phyloP scores from a whole-genome alignment of 1,284 basidiomycete species.

The Cutaneotrichosporon sp. region DNA sequence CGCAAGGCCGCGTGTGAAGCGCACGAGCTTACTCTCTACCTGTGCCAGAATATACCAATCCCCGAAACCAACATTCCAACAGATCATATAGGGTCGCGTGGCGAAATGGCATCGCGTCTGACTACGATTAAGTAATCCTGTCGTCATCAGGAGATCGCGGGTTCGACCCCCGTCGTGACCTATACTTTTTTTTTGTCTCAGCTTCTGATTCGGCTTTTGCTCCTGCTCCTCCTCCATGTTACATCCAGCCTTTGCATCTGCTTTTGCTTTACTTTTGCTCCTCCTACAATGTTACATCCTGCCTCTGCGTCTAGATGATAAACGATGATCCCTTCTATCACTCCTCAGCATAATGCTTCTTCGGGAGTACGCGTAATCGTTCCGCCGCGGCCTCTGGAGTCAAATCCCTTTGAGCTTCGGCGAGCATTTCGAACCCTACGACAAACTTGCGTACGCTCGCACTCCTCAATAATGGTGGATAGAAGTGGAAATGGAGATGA shows the following conservation, averaged over 20 bases:
- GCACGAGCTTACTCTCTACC: too few relatives aligned
- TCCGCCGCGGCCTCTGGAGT: conserved; percentile 85
- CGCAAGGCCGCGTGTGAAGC: too few relatives aligned
- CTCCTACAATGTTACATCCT: too few relatives aligned
- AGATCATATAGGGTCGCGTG: not conserved
- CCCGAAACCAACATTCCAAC: too few relatives aligned
- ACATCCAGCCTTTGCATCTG: too few relatives aligned
- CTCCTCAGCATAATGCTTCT: conserved; percentile 59
- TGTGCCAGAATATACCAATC: too few relatives aligned
- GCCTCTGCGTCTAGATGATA: too few relatives aligned
- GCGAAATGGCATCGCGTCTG: too few relatives aligned
- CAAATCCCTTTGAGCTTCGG: conserved; percentile 84
- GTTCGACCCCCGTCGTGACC: not conserved
- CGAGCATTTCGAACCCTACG: conserved; percentile 93
- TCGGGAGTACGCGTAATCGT: conserved; percentile 60
- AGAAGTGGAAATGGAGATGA: conserved; percentile 86
- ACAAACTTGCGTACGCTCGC: conserved; percentile 85
- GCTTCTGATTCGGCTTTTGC: too few relatives aligned
- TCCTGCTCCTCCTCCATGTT: too few relatives aligned
- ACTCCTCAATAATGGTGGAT: conserved; percentile 79
- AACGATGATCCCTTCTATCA: too few relatives aligned
- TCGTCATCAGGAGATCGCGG: not conserved
- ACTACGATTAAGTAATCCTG: not conserved
- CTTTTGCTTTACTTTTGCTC: too few relatives aligned
- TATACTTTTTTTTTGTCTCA: not conserved